Evolutionary conservation across 768 basidiomycete species (phyloP).

Genomic region (Brasilioporus rufonigricans): DNA sequence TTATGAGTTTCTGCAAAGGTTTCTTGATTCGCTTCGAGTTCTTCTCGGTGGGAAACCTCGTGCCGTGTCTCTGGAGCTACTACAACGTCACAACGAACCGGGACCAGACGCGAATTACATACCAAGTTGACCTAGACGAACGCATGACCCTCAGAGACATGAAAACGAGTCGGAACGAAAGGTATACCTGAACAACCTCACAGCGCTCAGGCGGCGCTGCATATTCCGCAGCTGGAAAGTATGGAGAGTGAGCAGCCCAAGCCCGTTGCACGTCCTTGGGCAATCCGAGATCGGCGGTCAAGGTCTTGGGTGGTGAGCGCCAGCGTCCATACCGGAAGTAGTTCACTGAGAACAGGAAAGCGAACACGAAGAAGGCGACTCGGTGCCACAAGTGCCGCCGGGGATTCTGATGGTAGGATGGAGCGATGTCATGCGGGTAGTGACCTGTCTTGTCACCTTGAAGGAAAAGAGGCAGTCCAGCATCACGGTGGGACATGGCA

Average conservation of each 20-base stretch:
- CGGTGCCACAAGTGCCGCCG: conserved; percentile 2
- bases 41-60: conserved; percentile 66
- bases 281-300: conserved; percentile 1
- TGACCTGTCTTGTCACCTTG: conserved; percentile 3
- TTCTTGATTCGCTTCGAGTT: conserved; percentile 41
- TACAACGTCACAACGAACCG: conserved; percentile 2
- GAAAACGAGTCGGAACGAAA: not conserved
- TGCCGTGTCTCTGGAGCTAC: conserved; percentile 79
- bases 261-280: conserved; percentile 29
- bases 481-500: not conserved
- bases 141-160: not conserved
- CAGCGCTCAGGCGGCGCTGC: conserved; percentile 46
- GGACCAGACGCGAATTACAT: not conserved
- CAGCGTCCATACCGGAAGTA: conserved; percentile 15
- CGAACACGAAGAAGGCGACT: conserved; percentile 12
- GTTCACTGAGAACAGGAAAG: conserved; percentile 9
- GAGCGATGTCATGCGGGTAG: not conserved
- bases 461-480: conserved; percentile 6
- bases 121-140: conserved; percentile 29
- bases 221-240: conserved; percentile 48
- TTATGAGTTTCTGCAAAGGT: conserved; percentile 54
- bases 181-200: conserved; percentile 51
- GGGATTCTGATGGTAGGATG: not conserved
- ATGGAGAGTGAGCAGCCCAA: conserved; percentile 68
- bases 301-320: not conserved